A percentile compares a stretch with the other conserved stretches of the same genome.
Evolutionary conservation across 2,329 filamentous ascomycete species (phyloP).

Genomic region (Lecanicillium sp.): DNA sequence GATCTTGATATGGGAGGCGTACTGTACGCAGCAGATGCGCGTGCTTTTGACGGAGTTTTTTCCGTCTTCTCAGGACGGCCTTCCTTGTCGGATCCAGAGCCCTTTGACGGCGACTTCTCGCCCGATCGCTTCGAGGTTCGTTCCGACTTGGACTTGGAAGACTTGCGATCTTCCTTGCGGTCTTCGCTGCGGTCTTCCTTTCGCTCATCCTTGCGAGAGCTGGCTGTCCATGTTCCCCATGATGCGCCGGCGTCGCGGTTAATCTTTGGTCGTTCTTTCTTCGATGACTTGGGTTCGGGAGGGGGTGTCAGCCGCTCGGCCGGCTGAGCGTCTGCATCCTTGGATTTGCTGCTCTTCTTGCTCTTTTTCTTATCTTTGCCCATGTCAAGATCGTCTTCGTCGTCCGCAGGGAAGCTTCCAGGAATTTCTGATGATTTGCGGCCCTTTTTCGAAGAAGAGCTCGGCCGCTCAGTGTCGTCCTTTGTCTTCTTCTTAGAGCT

Average conservation of each 20-base stretch:
- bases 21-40: constrained; percentile 56
- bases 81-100: constrained; percentile 61
- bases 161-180: constrained; percentile 31
- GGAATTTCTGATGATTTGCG: constrained; percentile 32
- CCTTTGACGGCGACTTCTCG: constrained; percentile 57
- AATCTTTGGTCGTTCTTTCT: constrained; percentile 70
- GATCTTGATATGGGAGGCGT: constrained; percentile 59
- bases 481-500: constrained; percentile 32
- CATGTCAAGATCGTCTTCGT: constrained; percentile 30
- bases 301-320: constrained; percentile 42
- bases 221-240: constrained; percentile 68
- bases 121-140: constrained; percentile 44
- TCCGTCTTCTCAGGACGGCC: constrained; percentile 50
- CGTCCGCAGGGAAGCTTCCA: constrained; percentile 49
- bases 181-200: constrained; percentile 6
- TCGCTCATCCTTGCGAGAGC: constrained; percentile 27
- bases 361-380: constrained; percentile 28
- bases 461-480: constrained; percentile 17
- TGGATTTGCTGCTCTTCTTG: constrained; percentile 33
- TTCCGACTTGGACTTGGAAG: constrained; percentile 58
- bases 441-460: constrained; percentile 24
- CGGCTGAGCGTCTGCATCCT: constrained; percentile 27
- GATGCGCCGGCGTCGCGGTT: constrained; percentile 60
- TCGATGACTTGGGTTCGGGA: constrained; percentile 50
- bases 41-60: constrained; percentile 54